Evolutionary conservation across 768 basidiomycete species (phyloP).

Genomic region (Lactifluus subvellereus): DNA sequence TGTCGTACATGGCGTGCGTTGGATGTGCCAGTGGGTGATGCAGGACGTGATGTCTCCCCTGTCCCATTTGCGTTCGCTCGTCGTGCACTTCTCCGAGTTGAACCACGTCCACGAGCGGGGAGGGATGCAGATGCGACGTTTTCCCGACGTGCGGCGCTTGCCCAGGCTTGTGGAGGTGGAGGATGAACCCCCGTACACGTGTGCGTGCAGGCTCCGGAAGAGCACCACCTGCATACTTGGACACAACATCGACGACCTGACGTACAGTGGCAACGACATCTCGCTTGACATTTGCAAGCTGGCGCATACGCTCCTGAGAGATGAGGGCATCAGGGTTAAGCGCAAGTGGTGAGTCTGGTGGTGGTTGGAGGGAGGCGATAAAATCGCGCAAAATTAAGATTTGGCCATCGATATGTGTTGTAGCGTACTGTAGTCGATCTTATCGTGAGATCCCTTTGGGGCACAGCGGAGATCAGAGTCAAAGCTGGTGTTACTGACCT

Average conservation of each 20-base stretch:
- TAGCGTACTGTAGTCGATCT: slow-evolving; percentile 59
- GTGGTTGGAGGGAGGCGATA: slow-evolving; percentile 60
- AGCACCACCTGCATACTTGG: slow-evolving; percentile 78
- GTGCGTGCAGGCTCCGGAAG: slow-evolving; percentile 78
- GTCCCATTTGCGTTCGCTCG: slow-evolving; percentile 20
- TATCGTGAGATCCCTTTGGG: not conserved
- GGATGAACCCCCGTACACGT: slow-evolving; percentile 69
- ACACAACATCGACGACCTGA: slow-evolving; percentile 83
- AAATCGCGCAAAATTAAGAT: slow-evolving; percentile 81
- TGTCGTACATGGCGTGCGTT: slow-evolving; percentile 26
- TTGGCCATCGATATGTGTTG: slow-evolving; percentile 80
- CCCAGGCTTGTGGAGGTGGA: slow-evolving; percentile 78
- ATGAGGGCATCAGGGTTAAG: slow-evolving; percentile 31
- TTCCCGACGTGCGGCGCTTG: slow-evolving; percentile 36
- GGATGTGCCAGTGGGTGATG: slow-evolving; percentile 27
- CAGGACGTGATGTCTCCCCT: slow-evolving; percentile 28
- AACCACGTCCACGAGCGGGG: slow-evolving; percentile 25
- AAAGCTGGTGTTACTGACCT: slow-evolving; percentile 42
- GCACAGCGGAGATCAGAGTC: not conserved
- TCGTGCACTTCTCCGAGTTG: slow-evolving; percentile 18
- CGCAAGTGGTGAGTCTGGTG: slow-evolving; percentile 33
- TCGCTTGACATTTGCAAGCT: slow-evolving; percentile 65
- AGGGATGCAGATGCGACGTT: slow-evolving; percentile 22
- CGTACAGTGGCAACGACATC: slow-evolving; percentile 88
- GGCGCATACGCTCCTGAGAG: slow-evolving; percentile 47